Evolutionary conservation across 2,329 filamentous ascomycete genomes (phyloP), one percentile per base, ranked within the genome.

Genomic region (Talaromyces rugulosus): DNA sequence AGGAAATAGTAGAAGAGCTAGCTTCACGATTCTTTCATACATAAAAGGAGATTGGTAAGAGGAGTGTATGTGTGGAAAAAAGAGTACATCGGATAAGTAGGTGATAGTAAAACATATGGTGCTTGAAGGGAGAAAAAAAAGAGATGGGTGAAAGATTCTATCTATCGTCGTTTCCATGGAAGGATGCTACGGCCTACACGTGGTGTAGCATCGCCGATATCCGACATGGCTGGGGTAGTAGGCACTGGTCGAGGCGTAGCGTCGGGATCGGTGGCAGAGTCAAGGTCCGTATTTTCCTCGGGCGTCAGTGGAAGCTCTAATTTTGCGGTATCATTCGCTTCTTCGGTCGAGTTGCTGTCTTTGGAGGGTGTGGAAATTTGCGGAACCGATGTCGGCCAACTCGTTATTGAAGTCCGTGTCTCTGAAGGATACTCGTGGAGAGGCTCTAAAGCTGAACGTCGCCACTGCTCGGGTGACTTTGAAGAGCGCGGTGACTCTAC

Each of bases 201-300:
- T 5, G 61, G 61, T 34, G 61, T 62, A 3, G 11, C 5, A 14
- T 59, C 57, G 30, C 59, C 57, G 6, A 47, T 5, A 7, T 62
- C 61, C 54, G 59, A 60, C 44, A 60, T 59, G 11, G 56, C 33
- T 52, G 63, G 62, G 57, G 62, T 65, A 27, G 62, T 65, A 27
- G 53, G 63, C 30, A 57, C 54, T n/a, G 63, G 63, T 31, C 58
- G 47, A 36, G 63, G 63, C 5, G 63, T 65, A 5, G 62, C 62
- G 57, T 63, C 63, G 14, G 63, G 59, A 36, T 62, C 59, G 5
- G 40, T 56, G 16, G 34, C 44, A 28, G 31, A 12, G 40, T 59
- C 47, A 52, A 42, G 50, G 27, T 61, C 56, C 3, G 56, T 50
- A 18, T 31, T 52, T 9, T 58, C 52, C 18, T 57, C 50, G 1